Evolutionary conservation across 345 rosid genomes (phyloP), one percentile per base, ranked within the genome.

Genomic region (Lepidium africanum): DNA sequence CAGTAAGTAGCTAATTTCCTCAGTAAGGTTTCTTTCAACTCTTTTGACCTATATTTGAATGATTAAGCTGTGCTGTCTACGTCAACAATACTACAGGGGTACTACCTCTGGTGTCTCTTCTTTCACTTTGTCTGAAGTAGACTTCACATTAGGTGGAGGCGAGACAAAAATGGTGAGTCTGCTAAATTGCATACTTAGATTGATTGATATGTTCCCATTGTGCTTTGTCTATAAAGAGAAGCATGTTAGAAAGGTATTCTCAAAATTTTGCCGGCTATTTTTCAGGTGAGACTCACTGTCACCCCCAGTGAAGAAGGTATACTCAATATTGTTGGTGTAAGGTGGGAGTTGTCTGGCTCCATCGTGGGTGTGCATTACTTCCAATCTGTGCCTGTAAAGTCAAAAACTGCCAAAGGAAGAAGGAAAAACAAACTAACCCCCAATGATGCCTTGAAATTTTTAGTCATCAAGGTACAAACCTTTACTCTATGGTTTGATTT

Each of bases 331-430:
- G 81, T 84, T 15, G 99, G 99, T 52, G 86, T 94, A 57, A 85
- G 88, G 75, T 94, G 99, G 99, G 86, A 86, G 78, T 65, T 94
- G 58, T 87, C 93, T 51, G 90, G 90, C 71, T 94, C 89, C 42
- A 81, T 91, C 27, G 78, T 79, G 74, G 91, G 99, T 72, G 83
- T 81, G 41, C 81, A 79, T 70, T 81, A 83, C 67, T 94, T 94
- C 67, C 85, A 79, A 23, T 69, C 81, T 42, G 72, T 72, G 76
- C 69, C 76, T 68, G 68, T 57, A 53, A 82, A 81, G 78, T 83
- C 81, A 81, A 83, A 80, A 78, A 59, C 59, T 74, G 51, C 77
- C 38, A 81, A 63, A 69, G 84, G 85, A 79, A 81, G 81, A 79
- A 75, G 67, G 81, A 87, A 84, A 72, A 65, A 72, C 41, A 81